phyloP scores from a whole-genome alignment of 306 rosid species.

The Sicyos edulis region DNA sequence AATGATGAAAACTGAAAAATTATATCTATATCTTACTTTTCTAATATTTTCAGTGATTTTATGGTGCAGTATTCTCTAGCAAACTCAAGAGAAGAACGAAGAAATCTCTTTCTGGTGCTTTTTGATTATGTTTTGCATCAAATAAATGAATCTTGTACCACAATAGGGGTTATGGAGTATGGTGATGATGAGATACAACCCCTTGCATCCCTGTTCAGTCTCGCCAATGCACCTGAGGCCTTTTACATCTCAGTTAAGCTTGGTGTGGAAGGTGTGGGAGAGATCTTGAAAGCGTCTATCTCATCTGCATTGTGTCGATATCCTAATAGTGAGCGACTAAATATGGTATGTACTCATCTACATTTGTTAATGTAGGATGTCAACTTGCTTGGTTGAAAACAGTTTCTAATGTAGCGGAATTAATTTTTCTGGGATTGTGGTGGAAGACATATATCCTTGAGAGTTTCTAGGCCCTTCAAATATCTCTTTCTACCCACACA shows the following conservation, averaged over 20 bases:
- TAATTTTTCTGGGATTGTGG: neutral
- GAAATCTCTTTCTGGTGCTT: constrained; percentile 77
- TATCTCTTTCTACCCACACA: constrained; percentile 7
- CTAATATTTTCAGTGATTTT: constrained; percentile 12
- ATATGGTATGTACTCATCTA: constrained; percentile 46
- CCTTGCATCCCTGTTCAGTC: constrained; percentile 73
- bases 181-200: constrained; percentile 89
- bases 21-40: no score
- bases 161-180: constrained; percentile 68
- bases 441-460: constrained; percentile 4
- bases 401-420: neutral
- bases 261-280: constrained; percentile 94
- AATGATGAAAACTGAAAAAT: neutral
- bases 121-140: constrained; percentile 88
- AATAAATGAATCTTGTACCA: constrained; percentile 64
- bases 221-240: constrained; percentile 86
- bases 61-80: constrained; percentile 81
- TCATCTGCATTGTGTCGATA: constrained; percentile 62
- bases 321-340: constrained; percentile 78
- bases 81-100: constrained; percentile 79
- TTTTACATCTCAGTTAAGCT: constrained; percentile 86
- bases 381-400: neutral
- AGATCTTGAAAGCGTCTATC: constrained; percentile 78
- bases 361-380: neutral
- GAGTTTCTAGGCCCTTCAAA: neutral